Evolutionary conservation across 129 eudicot genomes (phyloP).

Genomic region (Arctium lappa): DNA sequence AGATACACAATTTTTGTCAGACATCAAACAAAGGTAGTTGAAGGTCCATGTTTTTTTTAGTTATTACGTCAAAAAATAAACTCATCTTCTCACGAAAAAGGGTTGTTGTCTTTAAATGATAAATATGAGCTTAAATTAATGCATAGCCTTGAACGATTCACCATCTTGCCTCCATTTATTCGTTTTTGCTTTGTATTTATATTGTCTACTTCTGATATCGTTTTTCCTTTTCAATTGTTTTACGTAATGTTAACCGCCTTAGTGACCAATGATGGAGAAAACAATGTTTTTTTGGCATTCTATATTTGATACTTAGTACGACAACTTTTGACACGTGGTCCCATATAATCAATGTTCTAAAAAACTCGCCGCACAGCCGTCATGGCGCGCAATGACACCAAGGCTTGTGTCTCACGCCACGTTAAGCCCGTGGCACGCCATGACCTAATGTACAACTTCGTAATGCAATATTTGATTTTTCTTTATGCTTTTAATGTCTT

Average conservation of each 20-base stretch:
- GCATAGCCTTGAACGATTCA: neutral
- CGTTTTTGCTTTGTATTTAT: neutral
- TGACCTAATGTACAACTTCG: too few species aligned
- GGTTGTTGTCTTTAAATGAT: neutral
- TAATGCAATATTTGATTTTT: too few species aligned
- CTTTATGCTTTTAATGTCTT: too few species aligned
- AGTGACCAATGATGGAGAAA: neutral
- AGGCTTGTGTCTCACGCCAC: too few species aligned
- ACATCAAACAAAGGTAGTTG: neutral
- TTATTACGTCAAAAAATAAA: neutral
- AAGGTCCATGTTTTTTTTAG: too few species aligned
- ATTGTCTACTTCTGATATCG: neutral
- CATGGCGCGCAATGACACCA: too few species aligned
- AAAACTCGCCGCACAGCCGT: too few species aligned
- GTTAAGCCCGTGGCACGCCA: too few species aligned
- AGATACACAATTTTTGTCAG: neutral
- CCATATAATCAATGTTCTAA: too few species aligned
- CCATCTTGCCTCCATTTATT: neutral
- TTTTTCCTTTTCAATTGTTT: neutral
- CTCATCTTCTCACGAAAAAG: neutral
- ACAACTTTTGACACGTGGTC: neutral
- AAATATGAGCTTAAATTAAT: neutral
- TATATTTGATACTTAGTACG: neutral
- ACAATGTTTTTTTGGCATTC: neutral
- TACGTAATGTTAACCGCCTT: neutral